Evolutionary conservation across 2,329 filamentous ascomycete genomes (phyloP).

Genomic region (Alternaria ethzedia): DNA sequence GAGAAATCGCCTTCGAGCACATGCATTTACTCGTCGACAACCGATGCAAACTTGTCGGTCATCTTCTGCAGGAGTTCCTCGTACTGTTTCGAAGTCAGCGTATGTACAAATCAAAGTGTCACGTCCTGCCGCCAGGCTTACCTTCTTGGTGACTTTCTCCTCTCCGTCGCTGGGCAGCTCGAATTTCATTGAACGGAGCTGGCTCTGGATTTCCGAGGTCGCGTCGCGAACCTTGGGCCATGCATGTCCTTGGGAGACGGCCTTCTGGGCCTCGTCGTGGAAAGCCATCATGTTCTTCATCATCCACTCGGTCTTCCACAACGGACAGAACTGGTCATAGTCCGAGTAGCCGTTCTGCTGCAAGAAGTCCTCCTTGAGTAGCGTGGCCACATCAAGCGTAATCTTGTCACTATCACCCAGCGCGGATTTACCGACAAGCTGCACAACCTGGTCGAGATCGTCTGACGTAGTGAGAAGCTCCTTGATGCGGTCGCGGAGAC

Average conservation of each 20-base stretch:
- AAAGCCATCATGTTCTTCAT: conserved; percentile 99
- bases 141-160: conserved; percentile 82
- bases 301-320: conserved; percentile 99
- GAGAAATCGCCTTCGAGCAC: conserved; percentile 52
- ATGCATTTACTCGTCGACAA: conserved; percentile 81
- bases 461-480: conserved; percentile 94
- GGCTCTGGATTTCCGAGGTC: conserved; percentile 82
- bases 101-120: neutral
- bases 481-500: conserved; percentile 89
- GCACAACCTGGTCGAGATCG: conserved; percentile 97
- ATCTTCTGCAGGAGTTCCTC: conserved; percentile 89
- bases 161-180: conserved; percentile 88
- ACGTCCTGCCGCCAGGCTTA: conserved; percentile 49
- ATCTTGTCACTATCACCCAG: conserved; percentile 98
- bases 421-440: conserved; percentile 96
- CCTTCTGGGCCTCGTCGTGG: conserved; percentile 97
- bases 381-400: conserved; percentile 85
- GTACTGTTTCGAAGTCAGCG: conserved; percentile 68
- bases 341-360: conserved; percentile 99
- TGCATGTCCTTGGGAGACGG: conserved; percentile 84
- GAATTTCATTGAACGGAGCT: conserved; percentile 94
- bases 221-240: conserved; percentile 94
- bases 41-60: conserved; percentile 96
- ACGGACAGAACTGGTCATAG: conserved; percentile 98
- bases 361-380: conserved; percentile 98